Evolutionary conservation across 2,329 filamentous ascomycete species (phyloP).

Genomic region (Myriosclerotinia duriaeana): DNA sequence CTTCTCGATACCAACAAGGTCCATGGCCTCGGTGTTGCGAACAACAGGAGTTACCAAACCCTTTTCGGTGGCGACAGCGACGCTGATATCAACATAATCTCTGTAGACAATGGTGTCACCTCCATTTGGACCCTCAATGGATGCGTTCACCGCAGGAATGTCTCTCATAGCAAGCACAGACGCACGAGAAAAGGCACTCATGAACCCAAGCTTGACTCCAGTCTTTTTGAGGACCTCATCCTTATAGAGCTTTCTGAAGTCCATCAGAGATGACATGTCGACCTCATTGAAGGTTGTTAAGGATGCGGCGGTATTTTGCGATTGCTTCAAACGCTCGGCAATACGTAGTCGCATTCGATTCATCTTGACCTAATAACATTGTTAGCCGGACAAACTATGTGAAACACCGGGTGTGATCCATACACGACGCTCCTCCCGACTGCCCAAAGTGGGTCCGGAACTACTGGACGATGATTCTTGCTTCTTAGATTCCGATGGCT

Average conservation of each 20-base stretch:
- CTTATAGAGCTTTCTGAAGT: slow-evolving; percentile 96
- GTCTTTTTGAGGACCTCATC: slow-evolving; percentile 95
- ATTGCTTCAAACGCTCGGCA: slow-evolving; percentile 96
- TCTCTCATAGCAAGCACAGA: slow-evolving; percentile 91
- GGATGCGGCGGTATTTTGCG: slow-evolving; percentile 95
- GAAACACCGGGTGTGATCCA: slow-evolving; percentile 41
- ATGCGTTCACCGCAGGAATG: slow-evolving; percentile 91
- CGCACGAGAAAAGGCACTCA: slow-evolving; percentile 94
- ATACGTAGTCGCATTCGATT: slow-evolving; percentile 98
- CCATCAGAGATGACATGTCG: slow-evolving; percentile 97
- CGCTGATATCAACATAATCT: slow-evolving; percentile 96
- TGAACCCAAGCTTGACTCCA: slow-evolving; percentile 97
- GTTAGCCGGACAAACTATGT: slow-evolving; percentile 23
- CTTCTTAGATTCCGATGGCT: slow-evolving; percentile 42
- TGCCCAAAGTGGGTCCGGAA: slow-evolving; percentile 54
- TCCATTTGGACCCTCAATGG: slow-evolving; percentile 91
- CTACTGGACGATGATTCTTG: slow-evolving; percentile 40
- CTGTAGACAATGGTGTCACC: slow-evolving; percentile 98
- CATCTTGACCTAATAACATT: slow-evolving; percentile 80
- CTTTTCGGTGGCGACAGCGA: slow-evolving; percentile 96
- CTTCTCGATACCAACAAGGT: slow-evolving; percentile 85
- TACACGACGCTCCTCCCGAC: slow-evolving; percentile 84
- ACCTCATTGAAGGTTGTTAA: slow-evolving; percentile 99
- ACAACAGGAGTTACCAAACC: slow-evolving; percentile 96
- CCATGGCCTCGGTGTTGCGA: slow-evolving; percentile 85